Evolutionary conservation across 805 yeast species (phyloP), one percentile per base, ranked within the genome.

Genomic region (Hanseniaspora lindneri): DNA sequence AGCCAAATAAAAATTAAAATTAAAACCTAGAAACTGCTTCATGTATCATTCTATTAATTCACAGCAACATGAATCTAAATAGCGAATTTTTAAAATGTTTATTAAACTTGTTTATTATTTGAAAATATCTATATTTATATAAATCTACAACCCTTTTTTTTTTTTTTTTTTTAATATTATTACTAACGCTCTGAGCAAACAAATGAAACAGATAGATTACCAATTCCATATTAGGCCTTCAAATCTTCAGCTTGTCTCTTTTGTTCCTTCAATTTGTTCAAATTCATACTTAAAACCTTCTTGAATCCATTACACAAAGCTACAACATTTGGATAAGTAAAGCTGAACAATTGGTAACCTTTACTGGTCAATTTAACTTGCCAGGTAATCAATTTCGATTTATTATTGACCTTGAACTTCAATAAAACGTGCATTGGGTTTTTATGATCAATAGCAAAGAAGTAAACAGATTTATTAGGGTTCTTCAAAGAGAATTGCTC

Each of bases 271-370:
- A 47, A 34, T 24, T 40, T 47, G 21, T 40, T 40, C 29, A 46
- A 13, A 21, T 46, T 46, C 43, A 46, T 46, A n/a, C 39, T 27
- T 6, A 71, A 54, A 47, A 71, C 54, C 14, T 80, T 82, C 70
- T 92, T 92, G 78, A 92, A 92, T 16, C 99, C 99, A 59, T 92
- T 92, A 68, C 95, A 83, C 58, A 92, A 72, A 51, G 81, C 76
- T 54, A 77, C 77, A 72, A 89, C 87, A 63, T 83, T 87, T n/a
- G 95, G 89, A 61, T 92, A 92, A 25, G 78, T 74, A 60, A 83
- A 84, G 14, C 80, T 80, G 61, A 78, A 79, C 60, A 92, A 69
- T 59, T 77, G 79, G 60, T 76, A 89, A 2, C 97, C 97, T 51
- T 80, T 80, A 24, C 92, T 87, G 47, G 83, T 80, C n/a, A 85